Base-by-base conservation (phyloP, 2,329 filamentous ascomycete species). In the Ophiostoma tasmaniense region DNA sequence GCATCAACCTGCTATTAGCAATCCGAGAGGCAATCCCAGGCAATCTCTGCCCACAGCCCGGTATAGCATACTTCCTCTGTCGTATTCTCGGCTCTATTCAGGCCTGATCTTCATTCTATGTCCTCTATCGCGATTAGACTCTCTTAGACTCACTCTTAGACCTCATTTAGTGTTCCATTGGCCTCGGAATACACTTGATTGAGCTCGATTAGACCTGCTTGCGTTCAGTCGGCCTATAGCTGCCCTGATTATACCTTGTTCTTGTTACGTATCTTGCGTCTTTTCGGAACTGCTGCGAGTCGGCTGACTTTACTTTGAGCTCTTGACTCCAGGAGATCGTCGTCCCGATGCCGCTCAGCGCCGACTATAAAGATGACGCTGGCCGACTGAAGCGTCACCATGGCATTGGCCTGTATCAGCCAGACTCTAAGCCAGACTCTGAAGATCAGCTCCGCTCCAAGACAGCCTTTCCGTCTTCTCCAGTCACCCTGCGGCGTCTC, bases 321-420 rank as follows among this genome's bases (percentile, higher is more conserved):
- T 50, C 14, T 20, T 8, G 8, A 20, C 14, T 20, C 14, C 7
- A 20, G 7, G 22, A 22, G 50, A 55, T 55, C 50, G 50, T 25
- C 20, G 28, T 33, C 59, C 59, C 61, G 61, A 64, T 64, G 61
- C 61, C 61, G 61, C 20, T 33, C 61, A 37, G 20, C 2, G 5
- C 61, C 33, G 61, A 11, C 61, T 64, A 64, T 62, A 62, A 62
- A 62, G 20, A 61, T 61, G 55, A 14, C 55, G 22, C 28, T 62
- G 28, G 59, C 28, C 50, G 50, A 14, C 11, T 11, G 50, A 33
- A 17, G 59, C 59, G n/a, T 37, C 59, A 30, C 25, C 11, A 30
- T 30, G 55, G 55, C 25, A 17, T 30, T 11, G 17, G 14, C 14
- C 25, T 33, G 5, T 33, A 5, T 33, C 33, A 28, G 55, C 14